phyloP scores from a whole-genome alignment of 2,329 filamentous ascomycete species.

The Pestalotiopsis fici region DNA sequence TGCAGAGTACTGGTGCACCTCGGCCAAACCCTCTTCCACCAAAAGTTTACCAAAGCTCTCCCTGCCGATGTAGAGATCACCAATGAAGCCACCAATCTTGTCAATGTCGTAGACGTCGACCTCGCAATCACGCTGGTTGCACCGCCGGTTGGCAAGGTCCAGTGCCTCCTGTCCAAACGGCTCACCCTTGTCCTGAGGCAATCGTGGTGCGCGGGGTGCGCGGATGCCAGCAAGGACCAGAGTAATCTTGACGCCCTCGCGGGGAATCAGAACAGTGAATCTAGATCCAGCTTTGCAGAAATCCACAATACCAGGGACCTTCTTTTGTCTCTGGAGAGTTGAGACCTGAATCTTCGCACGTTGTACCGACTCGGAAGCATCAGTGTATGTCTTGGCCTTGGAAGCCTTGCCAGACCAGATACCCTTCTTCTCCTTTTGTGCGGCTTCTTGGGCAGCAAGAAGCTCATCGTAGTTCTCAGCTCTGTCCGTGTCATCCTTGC shows the following conservation, averaged over 20 bases:
- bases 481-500: constrained; percentile 91
- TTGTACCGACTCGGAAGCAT: constrained; percentile 89
- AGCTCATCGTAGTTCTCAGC: constrained; percentile 93
- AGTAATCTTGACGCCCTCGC: constrained; percentile 92
- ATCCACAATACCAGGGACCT: constrained; percentile 89
- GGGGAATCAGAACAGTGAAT: constrained; percentile 88
- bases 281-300: constrained; percentile 97
- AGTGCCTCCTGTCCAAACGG: constrained; percentile 94
- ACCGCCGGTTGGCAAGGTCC: constrained; percentile 84
- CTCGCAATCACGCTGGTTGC: constrained; percentile 93
- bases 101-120: constrained; percentile 94
- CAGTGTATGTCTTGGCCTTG: constrained; percentile 78
- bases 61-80: constrained; percentile 87
- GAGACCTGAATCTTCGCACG: constrained; percentile 95
- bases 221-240: constrained; percentile 93
- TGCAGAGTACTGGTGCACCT: constrained; percentile 91
- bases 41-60: constrained; percentile 94
- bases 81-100: constrained; percentile 97
- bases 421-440: constrained; percentile 86
- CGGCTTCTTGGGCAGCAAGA: constrained; percentile 75
- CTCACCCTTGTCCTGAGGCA: constrained; percentile 79
- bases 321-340: constrained; percentile 85
- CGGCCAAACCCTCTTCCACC: constrained; percentile 90
- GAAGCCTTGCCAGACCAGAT: constrained; percentile 93
- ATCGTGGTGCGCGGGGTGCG: constrained; percentile 80